A percentile compares a stretch with the other conserved stretches of the same genome.
Evolutionary conservation across 164 flowering plant genomes (phyloP).

Genomic region (Cinnamomum micranthum): DNA sequence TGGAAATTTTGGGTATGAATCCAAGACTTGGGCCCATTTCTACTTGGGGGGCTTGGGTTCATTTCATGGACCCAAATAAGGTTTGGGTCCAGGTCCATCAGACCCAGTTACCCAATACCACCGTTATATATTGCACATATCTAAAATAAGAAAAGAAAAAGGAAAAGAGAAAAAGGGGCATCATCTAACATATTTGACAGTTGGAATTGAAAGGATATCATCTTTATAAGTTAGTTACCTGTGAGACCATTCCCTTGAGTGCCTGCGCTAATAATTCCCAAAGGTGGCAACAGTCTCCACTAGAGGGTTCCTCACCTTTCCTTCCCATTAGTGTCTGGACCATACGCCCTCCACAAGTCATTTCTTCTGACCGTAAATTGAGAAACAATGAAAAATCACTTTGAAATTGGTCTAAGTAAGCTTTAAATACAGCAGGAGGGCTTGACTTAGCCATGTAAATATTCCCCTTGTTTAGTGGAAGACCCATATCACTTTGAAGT

Average conservation of each 20-base stretch:
- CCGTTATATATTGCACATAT: no score
- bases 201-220: not conserved
- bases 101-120: no score
- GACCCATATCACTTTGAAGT: conserved; percentile 7
- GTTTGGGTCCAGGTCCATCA: no score
- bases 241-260: conserved; percentile 38
- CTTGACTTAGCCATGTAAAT: conserved; percentile 42
- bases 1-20: no score
- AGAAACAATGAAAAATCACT: conserved; percentile 45
- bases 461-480: conserved; percentile 39
- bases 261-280: conserved; percentile 42
- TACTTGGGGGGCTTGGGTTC: no score
- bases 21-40: no score
- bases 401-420: conserved; percentile 47
- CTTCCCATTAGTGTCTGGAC: conserved; percentile 47
- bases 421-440: conserved; percentile 32
- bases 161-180: no score
- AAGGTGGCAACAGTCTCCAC: conserved; percentile 26
- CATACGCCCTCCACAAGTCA: conserved; percentile 48
- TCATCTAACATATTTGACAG: not conserved
- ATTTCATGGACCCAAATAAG: no score
- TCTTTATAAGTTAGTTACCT: conserved; percentile 23
- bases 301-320: conserved; percentile 27
- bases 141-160: no score
- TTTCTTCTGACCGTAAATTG: conserved; percentile 39